A percentile compares a stretch with the other conserved stretches of the same genome.
Conservation (phyloP, 1,139 yeast genomes). For the Arxiozyma slooffiae region DNA sequence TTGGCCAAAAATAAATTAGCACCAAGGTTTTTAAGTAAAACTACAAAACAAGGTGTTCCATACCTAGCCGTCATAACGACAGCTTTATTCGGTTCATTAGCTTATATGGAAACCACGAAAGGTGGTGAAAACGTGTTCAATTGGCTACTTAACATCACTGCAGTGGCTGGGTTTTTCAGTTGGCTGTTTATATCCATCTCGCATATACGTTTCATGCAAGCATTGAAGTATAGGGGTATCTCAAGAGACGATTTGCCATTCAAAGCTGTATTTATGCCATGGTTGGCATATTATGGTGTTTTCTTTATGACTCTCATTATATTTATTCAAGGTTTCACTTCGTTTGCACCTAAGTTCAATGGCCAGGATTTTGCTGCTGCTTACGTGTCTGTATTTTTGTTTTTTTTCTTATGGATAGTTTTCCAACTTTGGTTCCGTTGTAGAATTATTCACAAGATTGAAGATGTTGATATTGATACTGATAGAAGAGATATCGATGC, state of each 20-base stretch:
- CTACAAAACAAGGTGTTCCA: conserved; percentile 61
- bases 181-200: conserved; percentile 62
- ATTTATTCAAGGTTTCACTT: conserved; percentile 61
- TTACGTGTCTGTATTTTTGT: conserved; percentile 54
- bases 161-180: conserved; percentile 64
- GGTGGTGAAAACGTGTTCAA: conserved; percentile 62
- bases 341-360: conserved; percentile 33
- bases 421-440: conserved; percentile 40
- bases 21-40: conserved; percentile 44
- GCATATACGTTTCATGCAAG: conserved; percentile 59
- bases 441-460: conserved; percentile 37
- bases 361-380: conserved; percentile 55
- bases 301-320: conserved; percentile 43
- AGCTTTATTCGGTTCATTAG: conserved; percentile 53
- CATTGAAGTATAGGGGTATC: conserved; percentile 49
- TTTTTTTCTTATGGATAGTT: conserved; percentile 41
- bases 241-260: conserved; percentile 58
- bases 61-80: conserved; percentile 49
- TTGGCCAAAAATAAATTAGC: conserved; percentile 54
- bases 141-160: conserved; percentile 77
- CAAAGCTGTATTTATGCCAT: conserved; percentile 62
- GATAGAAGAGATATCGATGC: conserved; percentile 53
- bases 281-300: conserved; percentile 47
- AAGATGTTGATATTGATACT: conserved; percentile 51
- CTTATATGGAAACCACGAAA: conserved; percentile 52